Conservation (phyloP, 2,329 filamentous ascomycete genomes). For the Sordariomycetes sp. region DNA sequence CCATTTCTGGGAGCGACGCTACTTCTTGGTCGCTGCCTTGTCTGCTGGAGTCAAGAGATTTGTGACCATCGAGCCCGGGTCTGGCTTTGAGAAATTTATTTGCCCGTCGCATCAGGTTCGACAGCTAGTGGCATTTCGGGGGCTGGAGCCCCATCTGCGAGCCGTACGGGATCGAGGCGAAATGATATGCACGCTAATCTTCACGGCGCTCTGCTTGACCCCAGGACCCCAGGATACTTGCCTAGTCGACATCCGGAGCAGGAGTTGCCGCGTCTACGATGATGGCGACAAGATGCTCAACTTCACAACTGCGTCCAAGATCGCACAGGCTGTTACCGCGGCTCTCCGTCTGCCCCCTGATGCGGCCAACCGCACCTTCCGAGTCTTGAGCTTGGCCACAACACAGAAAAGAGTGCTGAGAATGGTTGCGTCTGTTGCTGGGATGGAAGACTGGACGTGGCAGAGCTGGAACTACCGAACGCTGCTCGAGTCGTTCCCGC, state of each 20-base stretch:
- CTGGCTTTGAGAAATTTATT: conserved; percentile 20
- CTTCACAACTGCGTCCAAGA: conserved; percentile 31
- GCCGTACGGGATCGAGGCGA: conserved; percentile 25
- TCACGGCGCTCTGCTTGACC: conserved; percentile 36
- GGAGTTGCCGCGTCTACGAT: conserved; percentile 32
- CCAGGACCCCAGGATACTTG: conserved; percentile 35
- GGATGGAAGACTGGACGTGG: conserved; percentile 18
- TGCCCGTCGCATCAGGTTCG: conserved; percentile 30
- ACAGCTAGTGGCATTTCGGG: conserved; percentile 39
- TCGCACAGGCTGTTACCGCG: conserved; percentile 36
- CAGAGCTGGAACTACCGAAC: background rate
- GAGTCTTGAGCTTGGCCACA: conserved; percentile 29
- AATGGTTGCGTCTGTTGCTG: conserved; percentile 35
- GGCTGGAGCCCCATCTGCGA: conserved; percentile 25
- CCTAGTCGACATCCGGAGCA: conserved; percentile 29
- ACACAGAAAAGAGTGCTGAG: conserved; percentile 34
- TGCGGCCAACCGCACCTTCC: conserved; percentile 40
- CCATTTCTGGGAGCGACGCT: conserved; percentile 10
- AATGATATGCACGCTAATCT: conserved; percentile 37
- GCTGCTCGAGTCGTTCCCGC: background rate
- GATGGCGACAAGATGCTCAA: conserved; percentile 38
- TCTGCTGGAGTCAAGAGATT: conserved; percentile 51
- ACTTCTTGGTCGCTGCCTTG: conserved; percentile 47
- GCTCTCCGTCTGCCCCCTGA: conserved; percentile 36
- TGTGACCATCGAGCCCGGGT: conserved; percentile 47